A percentile compares a stretch with the other conserved stretches of the same genome.
phyloP scores from a whole-genome alignment of 176 grass and related monocot species.

The Chloris gayana region DNA sequence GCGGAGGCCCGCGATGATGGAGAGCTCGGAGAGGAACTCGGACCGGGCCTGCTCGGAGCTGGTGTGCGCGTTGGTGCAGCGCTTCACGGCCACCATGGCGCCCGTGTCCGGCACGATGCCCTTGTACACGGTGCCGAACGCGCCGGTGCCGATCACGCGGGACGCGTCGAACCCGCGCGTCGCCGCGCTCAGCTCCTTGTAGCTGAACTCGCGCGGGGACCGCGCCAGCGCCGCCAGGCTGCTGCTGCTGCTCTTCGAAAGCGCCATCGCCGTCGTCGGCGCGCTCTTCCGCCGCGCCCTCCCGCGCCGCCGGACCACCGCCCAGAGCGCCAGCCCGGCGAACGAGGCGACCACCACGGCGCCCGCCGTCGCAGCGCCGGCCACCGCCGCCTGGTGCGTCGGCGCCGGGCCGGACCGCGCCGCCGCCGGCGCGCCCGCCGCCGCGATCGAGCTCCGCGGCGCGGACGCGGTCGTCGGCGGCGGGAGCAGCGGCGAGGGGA shows the following conservation, averaged over 20 bases:
- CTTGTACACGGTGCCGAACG: conserved; percentile 96
- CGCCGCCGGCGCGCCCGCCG: conserved; percentile 41
- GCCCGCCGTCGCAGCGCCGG: conserved; percentile 74
- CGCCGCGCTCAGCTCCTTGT: conserved; percentile 75
- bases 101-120: conserved; percentile 90
- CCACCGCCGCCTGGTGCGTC: conserved; percentile 56
- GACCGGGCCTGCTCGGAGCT: conserved; percentile 55
- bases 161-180: conserved; percentile 66
- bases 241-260: conserved; percentile 52
- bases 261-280: conserved; percentile 13
- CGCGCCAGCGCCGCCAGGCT: conserved; percentile 61
- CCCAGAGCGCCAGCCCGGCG: conserved; percentile 77
- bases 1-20: conserved; percentile 94
- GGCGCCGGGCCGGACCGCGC: conserved; percentile 15
- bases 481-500: conserved; percentile 29
- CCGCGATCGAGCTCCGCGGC: conserved; percentile 27
- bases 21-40: conserved; percentile 91
- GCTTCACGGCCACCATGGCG: conserved; percentile 93
- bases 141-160: conserved; percentile 91
- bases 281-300: background rate
- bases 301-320: conserved; percentile 46
- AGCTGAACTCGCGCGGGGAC: conserved; percentile 76
- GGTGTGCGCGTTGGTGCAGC: conserved; percentile 53
- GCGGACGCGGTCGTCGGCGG: background rate
- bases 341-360: conserved; percentile 66